These are phyloP conservation scores for Arctium minus DNA, from an alignment of 129 eudicot genomes.

Conservation along the genomic window DNA sequence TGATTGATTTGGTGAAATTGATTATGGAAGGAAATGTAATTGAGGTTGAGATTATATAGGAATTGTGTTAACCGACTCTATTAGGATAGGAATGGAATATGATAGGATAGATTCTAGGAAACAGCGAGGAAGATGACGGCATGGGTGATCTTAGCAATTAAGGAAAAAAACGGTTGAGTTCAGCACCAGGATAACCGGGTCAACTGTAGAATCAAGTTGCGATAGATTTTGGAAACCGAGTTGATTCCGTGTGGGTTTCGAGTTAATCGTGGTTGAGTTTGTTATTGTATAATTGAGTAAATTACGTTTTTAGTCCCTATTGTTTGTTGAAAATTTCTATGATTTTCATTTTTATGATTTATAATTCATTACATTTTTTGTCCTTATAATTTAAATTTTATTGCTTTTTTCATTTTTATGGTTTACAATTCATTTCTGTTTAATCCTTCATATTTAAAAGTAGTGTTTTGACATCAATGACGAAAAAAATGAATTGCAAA, in stretches of 20 bases:
- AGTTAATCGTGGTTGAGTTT: slow-evolving; percentile 22
- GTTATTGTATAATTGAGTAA: background rate
- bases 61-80: background rate
- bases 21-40: background rate
- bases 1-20: background rate
- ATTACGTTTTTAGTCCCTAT: no score
- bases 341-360: no score
- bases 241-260: slow-evolving; percentile 26
- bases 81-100: no score
- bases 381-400: no score
- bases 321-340: no score
- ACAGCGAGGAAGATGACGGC: background rate
- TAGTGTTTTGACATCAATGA: no score
- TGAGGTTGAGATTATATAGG: background rate
- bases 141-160: slow-evolving; percentile 12
- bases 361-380: no score
- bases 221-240: slow-evolving; percentile 11
- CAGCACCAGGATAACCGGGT: background rate
- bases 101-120: background rate
- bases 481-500: no score
- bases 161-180: slow-evolving; percentile 7
- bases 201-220: slow-evolving; percentile 1
- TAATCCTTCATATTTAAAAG: no score
- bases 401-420: no score
- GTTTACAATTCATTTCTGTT: no score